Evolutionary conservation across 345 rosid species (phyloP).

Genomic region (Cardamine resedifolia): DNA sequence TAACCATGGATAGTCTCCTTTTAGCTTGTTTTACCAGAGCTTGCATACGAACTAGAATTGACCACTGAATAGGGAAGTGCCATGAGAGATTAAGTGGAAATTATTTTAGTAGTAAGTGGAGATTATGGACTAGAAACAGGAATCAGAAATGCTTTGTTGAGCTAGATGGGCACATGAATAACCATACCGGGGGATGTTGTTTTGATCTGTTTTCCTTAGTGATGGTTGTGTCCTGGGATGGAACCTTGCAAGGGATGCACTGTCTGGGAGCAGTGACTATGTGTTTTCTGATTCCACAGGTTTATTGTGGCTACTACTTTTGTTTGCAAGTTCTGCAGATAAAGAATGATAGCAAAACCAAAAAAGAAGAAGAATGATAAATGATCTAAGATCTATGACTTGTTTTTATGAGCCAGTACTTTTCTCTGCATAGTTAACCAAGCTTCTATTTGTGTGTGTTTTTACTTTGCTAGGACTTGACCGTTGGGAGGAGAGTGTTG

Average conservation of each 20-base stretch:
- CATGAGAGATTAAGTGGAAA: not conserved
- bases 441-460: slow-evolving; percentile 14
- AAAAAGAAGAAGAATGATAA: not conserved
- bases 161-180: not conserved
- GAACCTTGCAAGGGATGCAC: too few relatives aligned
- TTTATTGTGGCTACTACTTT: not conserved
- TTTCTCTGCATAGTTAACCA: not conserved
- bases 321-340: not conserved
- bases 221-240: not conserved
- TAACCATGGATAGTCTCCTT: not conserved
- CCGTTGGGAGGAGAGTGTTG: slow-evolving; percentile 67
- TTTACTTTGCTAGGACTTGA: slow-evolving; percentile 60
- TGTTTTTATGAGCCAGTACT: slow-evolving; percentile 1
- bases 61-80: not conserved
- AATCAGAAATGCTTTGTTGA: not conserved
- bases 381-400: not conserved
- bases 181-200: not conserved
- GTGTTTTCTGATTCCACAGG: not conserved
- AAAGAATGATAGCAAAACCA: not conserved
- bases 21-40: not conserved
- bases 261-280: not conserved
- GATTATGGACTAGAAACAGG: not conserved
- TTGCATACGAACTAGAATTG: not conserved
- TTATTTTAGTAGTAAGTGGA: not conserved
- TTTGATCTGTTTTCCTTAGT: not conserved